Percentiles rank a stretch among this genome's conserved stretches.
Conservation (phyloP, 129 eudicot genomes). For the Pulicaria dysenterica region DNA sequence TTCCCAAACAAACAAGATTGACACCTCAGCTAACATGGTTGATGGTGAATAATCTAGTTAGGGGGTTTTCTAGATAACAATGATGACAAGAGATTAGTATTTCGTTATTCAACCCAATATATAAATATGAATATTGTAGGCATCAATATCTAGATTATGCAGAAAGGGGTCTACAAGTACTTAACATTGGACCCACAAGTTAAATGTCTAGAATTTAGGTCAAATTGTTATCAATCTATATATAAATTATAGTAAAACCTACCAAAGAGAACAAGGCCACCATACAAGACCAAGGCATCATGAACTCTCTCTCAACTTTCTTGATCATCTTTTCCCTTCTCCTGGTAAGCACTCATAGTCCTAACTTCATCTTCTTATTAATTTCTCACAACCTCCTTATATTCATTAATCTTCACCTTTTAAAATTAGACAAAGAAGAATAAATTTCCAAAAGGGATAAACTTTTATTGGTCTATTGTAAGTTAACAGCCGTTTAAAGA, state of each 20-base stretch:
- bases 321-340: slow-evolving; percentile 44
- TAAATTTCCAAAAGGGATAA: not conserved
- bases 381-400: not conserved
- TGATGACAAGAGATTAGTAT: slow-evolving; percentile 7
- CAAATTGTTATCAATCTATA: slow-evolving; percentile 43
- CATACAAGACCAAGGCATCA: slow-evolving; percentile 37
- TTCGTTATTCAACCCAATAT: not conserved
- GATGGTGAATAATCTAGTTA: slow-evolving; percentile 25
- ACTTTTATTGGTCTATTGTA: not conserved
- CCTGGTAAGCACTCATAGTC: slow-evolving; percentile 38
- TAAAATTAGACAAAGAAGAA: not conserved
- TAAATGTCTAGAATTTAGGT: slow-evolving; percentile 27
- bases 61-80: slow-evolving; percentile 13
- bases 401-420: not conserved
- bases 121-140: slow-evolving; percentile 19
- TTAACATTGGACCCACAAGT: slow-evolving; percentile 24
- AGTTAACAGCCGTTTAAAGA: not conserved
- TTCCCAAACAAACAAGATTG: slow-evolving; percentile 4
- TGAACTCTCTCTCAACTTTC: slow-evolving; percentile 42
- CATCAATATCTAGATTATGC: slow-evolving; percentile 12
- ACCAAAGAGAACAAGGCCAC: slow-evolving; percentile 16
- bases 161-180: slow-evolving; percentile 21
- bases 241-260: slow-evolving; percentile 37
- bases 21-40: slow-evolving; percentile 35
- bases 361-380: not conserved